Evolutionary conservation across 176 grass and related monocot species (phyloP), one percentile per base, ranked within the genome.

Genomic region (Musa acuminata): DNA sequence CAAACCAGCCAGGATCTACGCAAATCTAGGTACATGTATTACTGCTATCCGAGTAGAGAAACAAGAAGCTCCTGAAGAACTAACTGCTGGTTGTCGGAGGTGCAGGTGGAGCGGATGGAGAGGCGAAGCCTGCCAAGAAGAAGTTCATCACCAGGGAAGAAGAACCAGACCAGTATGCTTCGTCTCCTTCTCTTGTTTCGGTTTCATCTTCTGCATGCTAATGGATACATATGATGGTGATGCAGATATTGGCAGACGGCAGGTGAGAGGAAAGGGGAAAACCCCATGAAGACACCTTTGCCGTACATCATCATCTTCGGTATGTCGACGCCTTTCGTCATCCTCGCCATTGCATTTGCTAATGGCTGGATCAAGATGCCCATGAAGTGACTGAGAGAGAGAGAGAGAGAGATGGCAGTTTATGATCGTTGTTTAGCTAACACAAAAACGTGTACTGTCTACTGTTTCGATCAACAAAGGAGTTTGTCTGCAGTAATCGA

Each of bases 251-350:
- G 86, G 90, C 90, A 91, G 83, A 82, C 90, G 8, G 86, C 87
- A 26, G 94, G 94, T 10, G 94, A 98, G 77, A 98, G 90, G 78
- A 81, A 93, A 78, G 90, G 94, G 20, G 88, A 98, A 84, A 93
- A 98, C 75, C 94, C 94, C 12, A 98, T 98, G 94, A 93, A 55
- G 86, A 93, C 90, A 1, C 90, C 90, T 23, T 74, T 91, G 63
- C 95, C 88, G 0, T 98, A 98, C 64, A 93, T 98, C 80, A 82
- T 98, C 72, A 98, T 98, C 80, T 98, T 98, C 53, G 95, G 90
- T 77, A 87, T 93, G 82, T 93, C 95, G 35, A 93, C 86, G 3
- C 95, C 90, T 11, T 93, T 98, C 65, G 84, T 98, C 74, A 98
- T 98, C 80, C 90, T 93, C 51, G 95, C 95, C 77, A 93, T 98